These are phyloP conservation scores for Neofusicoccum ribis DNA, from an alignment of 2,329 filamentous ascomycete species.

Conservation along the genomic window DNA sequence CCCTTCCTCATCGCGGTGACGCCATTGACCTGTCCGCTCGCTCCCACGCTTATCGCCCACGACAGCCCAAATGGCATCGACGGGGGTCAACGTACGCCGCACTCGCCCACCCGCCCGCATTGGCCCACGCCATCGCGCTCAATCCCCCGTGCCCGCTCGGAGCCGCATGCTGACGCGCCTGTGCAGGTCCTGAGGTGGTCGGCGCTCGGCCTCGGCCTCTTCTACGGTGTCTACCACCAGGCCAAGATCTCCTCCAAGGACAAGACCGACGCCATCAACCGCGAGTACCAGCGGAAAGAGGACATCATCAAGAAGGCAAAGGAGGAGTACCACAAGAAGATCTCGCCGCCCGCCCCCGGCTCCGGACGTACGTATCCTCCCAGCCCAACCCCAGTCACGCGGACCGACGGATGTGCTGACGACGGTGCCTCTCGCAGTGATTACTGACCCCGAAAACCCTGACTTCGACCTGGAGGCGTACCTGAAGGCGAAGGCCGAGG, in stretches of 20 bases:
- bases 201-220: conserved; percentile 84
- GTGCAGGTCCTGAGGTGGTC: conserved; percentile 92
- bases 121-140: conserved; percentile 5
- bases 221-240: conserved; percentile 97
- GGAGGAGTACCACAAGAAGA: conserved; percentile 83
- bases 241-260: conserved; percentile 71
- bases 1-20: conserved; percentile 14
- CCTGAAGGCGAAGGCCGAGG: conserved; percentile 62
- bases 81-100: conserved; percentile 53
- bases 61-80: conserved; percentile 19
- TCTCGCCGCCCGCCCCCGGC: conserved; percentile 45
- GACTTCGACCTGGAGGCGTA: conserved; percentile 93
- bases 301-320: conserved; percentile 91
- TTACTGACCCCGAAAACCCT: conserved; percentile 73
- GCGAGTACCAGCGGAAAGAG: conserved; percentile 88
- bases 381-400: conserved; percentile 23
- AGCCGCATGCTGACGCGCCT: conserved; percentile 13
- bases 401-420: conserved; percentile 3
- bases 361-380: conserved; percentile 39
- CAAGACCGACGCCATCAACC: conserved; percentile 69
- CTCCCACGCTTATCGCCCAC: conserved; percentile 11
- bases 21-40: conserved; percentile 19
- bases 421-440: not conserved
- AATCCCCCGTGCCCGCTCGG: not conserved
- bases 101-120: conserved; percentile 16